Evolutionary conservation across 257 asterid species (phyloP).

Genomic region (Scutellaria minor): DNA sequence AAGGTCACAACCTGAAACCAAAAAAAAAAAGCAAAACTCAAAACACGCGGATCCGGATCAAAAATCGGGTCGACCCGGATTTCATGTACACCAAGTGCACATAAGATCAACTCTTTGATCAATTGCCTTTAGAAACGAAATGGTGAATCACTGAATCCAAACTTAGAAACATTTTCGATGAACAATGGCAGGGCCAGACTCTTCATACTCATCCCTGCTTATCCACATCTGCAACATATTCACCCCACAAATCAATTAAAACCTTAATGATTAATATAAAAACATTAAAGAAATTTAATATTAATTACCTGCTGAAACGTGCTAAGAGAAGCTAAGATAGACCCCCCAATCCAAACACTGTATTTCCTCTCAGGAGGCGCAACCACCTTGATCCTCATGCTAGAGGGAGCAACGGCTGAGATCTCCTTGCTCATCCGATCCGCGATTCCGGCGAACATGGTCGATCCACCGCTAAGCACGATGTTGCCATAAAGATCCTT

Average conservation of each 20-base stretch:
- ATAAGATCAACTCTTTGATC: too few species aligned
- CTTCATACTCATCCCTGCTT: constrained; percentile 42
- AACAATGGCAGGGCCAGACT: constrained; percentile 34
- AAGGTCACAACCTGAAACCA: too few species aligned
- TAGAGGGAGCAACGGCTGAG: constrained; percentile 39
- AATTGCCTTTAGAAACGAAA: too few species aligned
- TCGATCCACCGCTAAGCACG: constrained; percentile 42
- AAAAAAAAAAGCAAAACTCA: too few species aligned
- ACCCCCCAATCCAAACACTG: constrained; percentile 52
- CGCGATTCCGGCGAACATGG: constrained; percentile 49
- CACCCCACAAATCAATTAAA: not conserved
- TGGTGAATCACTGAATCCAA: not conserved
- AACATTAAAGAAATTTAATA: not conserved
- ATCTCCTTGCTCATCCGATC: constrained; percentile 51
- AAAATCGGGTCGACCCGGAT: too few species aligned
- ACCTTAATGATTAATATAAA: not conserved
- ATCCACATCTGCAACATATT: constrained; percentile 43
- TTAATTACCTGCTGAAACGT: constrained; percentile 19
- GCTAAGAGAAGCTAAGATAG: constrained; percentile 37
- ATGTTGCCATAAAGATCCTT: constrained; percentile 38
- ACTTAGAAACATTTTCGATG: constrained; percentile 40
- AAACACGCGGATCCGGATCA: too few species aligned
- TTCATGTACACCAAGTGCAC: too few species aligned
- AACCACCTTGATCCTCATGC: constrained; percentile 48
- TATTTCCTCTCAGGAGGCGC: constrained; percentile 50